phyloP scores from a whole-genome alignment of 495 filamentous ascomycete species.

The Trichoderma erinaceum region DNA sequence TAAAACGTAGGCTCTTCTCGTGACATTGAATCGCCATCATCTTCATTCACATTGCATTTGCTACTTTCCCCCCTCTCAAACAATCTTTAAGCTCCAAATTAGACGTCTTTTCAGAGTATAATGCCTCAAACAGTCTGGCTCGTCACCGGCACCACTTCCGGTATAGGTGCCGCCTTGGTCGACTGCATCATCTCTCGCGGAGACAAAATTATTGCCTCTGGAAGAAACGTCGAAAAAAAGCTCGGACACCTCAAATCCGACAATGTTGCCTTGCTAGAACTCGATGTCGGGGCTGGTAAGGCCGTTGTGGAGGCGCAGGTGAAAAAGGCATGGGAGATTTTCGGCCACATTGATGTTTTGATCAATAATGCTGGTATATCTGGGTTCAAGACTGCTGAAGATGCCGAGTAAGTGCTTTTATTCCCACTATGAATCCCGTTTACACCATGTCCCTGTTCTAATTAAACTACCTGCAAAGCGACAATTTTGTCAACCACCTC shows the following conservation, averaged over 20 bases:
- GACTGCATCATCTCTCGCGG: constrained; percentile 37
- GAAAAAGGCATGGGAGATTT: constrained; percentile 14
- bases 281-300: constrained; percentile 36
- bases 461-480: constrained; percentile 17
- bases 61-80: too few relatives aligned
- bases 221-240: constrained; percentile 27
- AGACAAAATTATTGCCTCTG: constrained; percentile 42
- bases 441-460: not conserved
- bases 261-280: constrained; percentile 29
- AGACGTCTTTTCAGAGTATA: not conserved
- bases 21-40: too few relatives aligned
- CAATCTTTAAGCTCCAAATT: too few relatives aligned
- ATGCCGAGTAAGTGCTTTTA: constrained; percentile 21
- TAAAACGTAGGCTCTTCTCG: too few relatives aligned
- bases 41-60: too few relatives aligned
- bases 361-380: constrained; percentile 31
- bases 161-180: constrained; percentile 31
- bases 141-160: constrained; percentile 28
- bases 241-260: constrained; percentile 22
- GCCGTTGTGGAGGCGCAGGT: constrained; percentile 19
- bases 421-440: not conserved
- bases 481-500: constrained; percentile 33
- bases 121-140: constrained; percentile 23
- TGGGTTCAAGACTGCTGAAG: constrained; percentile 22
- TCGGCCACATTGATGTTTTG: constrained; percentile 28